Evolutionary conservation across 2,329 filamentous ascomycete genomes (phyloP).

Genomic region (Chrysoporthe puriensis): DNA sequence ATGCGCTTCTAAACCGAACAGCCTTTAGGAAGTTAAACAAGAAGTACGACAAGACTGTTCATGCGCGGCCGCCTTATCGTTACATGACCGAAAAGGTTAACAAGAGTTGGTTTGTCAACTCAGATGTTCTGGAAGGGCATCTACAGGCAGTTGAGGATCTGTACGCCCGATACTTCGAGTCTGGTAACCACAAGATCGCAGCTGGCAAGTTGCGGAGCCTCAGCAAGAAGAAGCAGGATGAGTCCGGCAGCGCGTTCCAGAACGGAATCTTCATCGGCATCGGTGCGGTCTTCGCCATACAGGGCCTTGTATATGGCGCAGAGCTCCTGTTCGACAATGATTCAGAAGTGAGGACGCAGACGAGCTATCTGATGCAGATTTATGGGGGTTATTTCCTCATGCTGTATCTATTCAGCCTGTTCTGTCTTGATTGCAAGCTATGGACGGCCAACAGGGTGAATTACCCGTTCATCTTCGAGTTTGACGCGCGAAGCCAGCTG

Average conservation of each 20-base stretch:
- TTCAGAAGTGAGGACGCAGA: conserved; percentile 51
- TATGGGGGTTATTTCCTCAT: conserved; percentile 92
- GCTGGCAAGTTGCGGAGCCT: conserved; percentile 82
- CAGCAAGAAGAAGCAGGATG: conserved; percentile 59
- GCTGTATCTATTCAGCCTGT: conserved; percentile 78
- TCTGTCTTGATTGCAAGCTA: conserved; percentile 80
- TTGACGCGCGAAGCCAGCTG: conserved; percentile 81
- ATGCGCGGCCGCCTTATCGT: conserved; percentile 74
- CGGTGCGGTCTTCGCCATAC: conserved; percentile 66
- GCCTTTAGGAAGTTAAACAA: conserved; percentile 98
- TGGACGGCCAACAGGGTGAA: conserved; percentile 90
- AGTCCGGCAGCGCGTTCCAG: conserved; percentile 61
- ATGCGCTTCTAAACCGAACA: conserved; percentile 85
- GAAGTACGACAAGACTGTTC: conserved; percentile 92
- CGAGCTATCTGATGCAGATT: conserved; percentile 78
- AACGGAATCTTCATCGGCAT: conserved; percentile 70
- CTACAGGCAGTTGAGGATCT: conserved; percentile 85
- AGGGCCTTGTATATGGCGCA: conserved; percentile 66
- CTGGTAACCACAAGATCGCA: conserved; percentile 89
- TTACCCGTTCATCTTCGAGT: conserved; percentile 96
- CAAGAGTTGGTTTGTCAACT: conserved; percentile 88
- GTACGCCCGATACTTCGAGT: conserved; percentile 93
- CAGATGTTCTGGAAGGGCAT: conserved; percentile 79
- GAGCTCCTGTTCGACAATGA: conserved; percentile 57
- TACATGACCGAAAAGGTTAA: conserved; percentile 94